These are phyloP conservation scores for Saprolegnia diclina DNA, from an alignment of 352 stramenopile genomes.

Conservation along the genomic window DNA sequence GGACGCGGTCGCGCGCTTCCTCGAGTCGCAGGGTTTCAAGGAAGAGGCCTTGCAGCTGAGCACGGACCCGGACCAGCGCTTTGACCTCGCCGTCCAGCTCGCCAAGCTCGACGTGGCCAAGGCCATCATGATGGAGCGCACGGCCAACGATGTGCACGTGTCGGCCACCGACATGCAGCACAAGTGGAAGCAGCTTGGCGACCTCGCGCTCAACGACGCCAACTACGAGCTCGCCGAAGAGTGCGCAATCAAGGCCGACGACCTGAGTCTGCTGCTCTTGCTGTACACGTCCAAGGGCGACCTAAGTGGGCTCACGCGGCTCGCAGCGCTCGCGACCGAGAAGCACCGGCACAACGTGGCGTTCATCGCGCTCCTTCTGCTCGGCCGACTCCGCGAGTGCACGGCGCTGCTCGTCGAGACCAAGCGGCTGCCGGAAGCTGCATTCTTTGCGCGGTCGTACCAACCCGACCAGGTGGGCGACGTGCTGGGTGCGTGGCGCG, in stretches of 20 bases:
- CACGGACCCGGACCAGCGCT: slow-evolving; percentile 96
- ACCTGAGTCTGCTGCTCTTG: slow-evolving; percentile 95
- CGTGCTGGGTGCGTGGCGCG: slow-evolving; percentile 96
- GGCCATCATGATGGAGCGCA: slow-evolving; percentile 89
- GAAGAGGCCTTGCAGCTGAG: slow-evolving; percentile 93
- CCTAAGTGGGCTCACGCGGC: slow-evolving; percentile 80
- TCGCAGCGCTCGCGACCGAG: slow-evolving; percentile 85
- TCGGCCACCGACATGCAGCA: slow-evolving; percentile 92
- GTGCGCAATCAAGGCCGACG: slow-evolving; percentile 91
- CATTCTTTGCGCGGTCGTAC: slow-evolving; percentile 98
- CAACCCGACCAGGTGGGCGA: slow-evolving; percentile 92
- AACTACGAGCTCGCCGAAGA: slow-evolving; percentile 93
- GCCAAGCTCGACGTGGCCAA: slow-evolving; percentile 93
- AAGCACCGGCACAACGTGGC: slow-evolving; percentile 93
- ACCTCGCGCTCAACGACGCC: slow-evolving; percentile 89
- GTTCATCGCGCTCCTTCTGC: slow-evolving; percentile 94
- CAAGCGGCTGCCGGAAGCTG: slow-evolving; percentile 94
- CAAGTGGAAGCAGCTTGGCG: slow-evolving; percentile 97
- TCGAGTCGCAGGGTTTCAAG: slow-evolving; percentile 99
- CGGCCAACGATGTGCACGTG: slow-evolving; percentile 53
- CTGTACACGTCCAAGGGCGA: slow-evolving; percentile 96
- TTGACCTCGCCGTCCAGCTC: slow-evolving; percentile 97
- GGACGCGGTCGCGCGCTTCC: slow-evolving; percentile 87
- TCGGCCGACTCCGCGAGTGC: slow-evolving; percentile 93
- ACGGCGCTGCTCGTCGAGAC: slow-evolving; percentile 93